A percentile compares a stretch with the other conserved stretches of the same genome.
Conservation (phyloP, 1,284 basidiomycete species). For the Melampsora americana region DNA sequence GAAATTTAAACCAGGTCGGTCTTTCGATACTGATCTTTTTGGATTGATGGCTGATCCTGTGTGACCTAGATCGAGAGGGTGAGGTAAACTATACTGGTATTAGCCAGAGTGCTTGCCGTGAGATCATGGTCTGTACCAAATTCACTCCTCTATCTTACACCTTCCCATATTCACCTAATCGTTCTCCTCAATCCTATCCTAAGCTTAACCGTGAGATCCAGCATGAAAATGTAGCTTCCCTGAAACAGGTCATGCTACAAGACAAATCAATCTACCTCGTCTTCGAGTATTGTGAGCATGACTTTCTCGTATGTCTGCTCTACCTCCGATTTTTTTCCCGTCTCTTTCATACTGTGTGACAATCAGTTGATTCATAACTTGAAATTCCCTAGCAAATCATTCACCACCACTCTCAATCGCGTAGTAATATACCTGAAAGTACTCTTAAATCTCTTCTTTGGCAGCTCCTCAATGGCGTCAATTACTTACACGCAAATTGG, state of each 20-base stretch:
- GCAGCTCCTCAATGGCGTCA: constrained; percentile 90
- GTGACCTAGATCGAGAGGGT: constrained; percentile 46
- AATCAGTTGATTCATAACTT: no score
- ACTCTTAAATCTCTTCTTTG: constrained; percentile 90
- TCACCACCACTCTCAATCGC: constrained; percentile 89
- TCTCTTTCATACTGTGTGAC: not conserved
- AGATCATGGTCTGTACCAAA: constrained; percentile 73
- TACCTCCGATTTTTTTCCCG: not conserved
- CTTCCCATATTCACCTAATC: not conserved
- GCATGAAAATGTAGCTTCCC: constrained; percentile 85
- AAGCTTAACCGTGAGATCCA: constrained; percentile 89
- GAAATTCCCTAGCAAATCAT: constrained; percentile 75
- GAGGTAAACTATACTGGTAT: constrained; percentile 82
- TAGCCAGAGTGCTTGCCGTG: constrained; percentile 91
- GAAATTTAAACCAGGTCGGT: constrained; percentile 81
- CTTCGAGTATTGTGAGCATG: constrained; percentile 97
- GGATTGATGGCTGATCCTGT: not conserved
- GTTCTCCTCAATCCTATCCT: not conserved
- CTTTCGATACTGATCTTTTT: not conserved
- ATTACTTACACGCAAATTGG: constrained; percentile 91
- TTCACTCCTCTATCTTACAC: not conserved
- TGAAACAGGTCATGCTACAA: constrained; percentile 92
- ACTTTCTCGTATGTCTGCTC: constrained; percentile 71
- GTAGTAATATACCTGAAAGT: constrained; percentile 67
- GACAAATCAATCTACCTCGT: constrained; percentile 99